phyloP scores from a whole-genome alignment of 495 filamentous ascomycete genomes.

The Terfezia claveryi region DNA sequence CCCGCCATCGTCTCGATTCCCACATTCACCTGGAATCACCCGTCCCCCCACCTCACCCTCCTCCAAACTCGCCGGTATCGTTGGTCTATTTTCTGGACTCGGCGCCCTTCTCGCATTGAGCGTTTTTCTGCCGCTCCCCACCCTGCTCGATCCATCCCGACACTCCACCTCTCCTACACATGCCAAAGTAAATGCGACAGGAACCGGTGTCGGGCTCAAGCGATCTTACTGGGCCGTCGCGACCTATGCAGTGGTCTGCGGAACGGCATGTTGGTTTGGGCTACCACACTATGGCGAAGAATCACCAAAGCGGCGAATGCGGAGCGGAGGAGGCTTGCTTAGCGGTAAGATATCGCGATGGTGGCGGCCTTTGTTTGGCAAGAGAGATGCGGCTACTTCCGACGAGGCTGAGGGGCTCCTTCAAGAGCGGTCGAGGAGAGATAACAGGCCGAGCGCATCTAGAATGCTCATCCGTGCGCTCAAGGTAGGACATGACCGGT shows the following conservation, averaged over 20 bases:
- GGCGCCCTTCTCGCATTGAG: slow-evolving; percentile 66
- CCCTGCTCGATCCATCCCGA: slow-evolving; percentile 35
- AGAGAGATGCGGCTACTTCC: background rate
- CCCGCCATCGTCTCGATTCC: too few species aligned
- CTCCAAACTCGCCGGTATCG: slow-evolving; percentile 54
- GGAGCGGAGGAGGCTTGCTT: background rate
- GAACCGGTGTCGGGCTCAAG: slow-evolving; percentile 42
- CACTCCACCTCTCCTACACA: slow-evolving; percentile 16
- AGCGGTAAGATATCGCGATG: background rate
- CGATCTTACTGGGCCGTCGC: slow-evolving; percentile 74
- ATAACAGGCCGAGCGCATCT: background rate
- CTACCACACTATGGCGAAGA: slow-evolving; percentile 23
- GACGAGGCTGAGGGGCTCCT: background rate
- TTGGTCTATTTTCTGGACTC: slow-evolving; percentile 79
- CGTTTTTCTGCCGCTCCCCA: slow-evolving; percentile 69
- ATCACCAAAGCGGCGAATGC: background rate
- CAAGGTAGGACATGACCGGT: slow-evolving; percentile 41
- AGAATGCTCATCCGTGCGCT: slow-evolving; percentile 35
- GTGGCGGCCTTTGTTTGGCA: background rate
- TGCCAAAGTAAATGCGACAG: slow-evolving; percentile 23
- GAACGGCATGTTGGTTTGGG: slow-evolving; percentile 55
- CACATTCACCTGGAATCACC: background rate
- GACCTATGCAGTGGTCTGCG: slow-evolving; percentile 43
- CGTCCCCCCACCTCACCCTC: slow-evolving; percentile 14
- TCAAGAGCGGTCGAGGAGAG: background rate